Evolutionary conservation across 768 basidiomycete genomes (phyloP), one percentile per base, ranked within the genome.

Genomic region (Lyophyllum semitale): DNA sequence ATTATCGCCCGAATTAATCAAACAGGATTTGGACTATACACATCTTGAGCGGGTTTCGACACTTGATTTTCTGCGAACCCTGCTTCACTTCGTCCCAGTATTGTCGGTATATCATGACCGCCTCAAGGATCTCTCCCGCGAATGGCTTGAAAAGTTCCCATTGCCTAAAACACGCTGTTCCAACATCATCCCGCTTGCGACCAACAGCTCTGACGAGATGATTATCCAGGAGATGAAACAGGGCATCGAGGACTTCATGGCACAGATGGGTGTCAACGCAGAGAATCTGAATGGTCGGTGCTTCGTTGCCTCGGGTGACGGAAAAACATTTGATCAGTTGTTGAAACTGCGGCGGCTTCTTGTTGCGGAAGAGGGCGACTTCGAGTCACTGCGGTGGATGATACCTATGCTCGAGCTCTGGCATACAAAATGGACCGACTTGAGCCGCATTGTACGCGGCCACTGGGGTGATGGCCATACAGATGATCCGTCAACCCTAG

Each of bases 381-480:
- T 66, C 41, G 32, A 66, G 7, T 62, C 60, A 8, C 58, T 68
- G 12, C 51, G 60, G 7, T 63, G 59, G 46, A 20, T 70, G 2
- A 25, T 60, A 17, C 64, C 67, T 4, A 27, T 69, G 3, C 67
- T 71, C 3, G 63, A 71, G 50, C 47, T 71, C 0, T 72, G 71
- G 69, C 71, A 72, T 43, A 66, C 68, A 1, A 64, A 67, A 53
- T 72, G 68, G 71, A 71, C 70, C 2, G 68, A 71, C 44, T 47
- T 69, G 4, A 62, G 66, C 47, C 60, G 62, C 0, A 53, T 64
- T 12, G 47, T 64, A 11, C 51, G 58, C 11, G 47, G 49, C 0
- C 61, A 68, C 38, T 68, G 62, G 63, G 68, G 66, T 5, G 48
- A 54, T 7, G 54, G 50, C 8, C 47, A 48, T 26, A 27, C 45